Base-by-base conservation (phyloP, 2,329 filamentous ascomycete species). In the Calonectria henricotiae region DNA sequence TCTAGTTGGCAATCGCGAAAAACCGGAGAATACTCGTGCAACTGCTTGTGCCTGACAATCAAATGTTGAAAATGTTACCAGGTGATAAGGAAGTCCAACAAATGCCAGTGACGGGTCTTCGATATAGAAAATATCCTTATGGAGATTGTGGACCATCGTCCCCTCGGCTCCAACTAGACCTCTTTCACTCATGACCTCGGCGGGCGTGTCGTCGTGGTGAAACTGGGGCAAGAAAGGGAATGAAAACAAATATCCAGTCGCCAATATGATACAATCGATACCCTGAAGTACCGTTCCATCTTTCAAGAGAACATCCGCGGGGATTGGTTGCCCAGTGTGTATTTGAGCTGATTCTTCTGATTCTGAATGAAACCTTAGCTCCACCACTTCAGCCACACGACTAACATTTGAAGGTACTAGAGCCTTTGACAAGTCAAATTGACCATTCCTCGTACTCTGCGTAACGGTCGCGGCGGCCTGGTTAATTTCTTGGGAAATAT, bases 71-170 rank as follows among this genome's bases (percentile, higher is more conserved):
- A 93, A 93, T 0, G 91, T 92, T 0, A 90, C 89, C 0, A 89
- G 88, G 75, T 91, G 88, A 77, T 89, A 92, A 0, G 89, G 89
- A 0, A 90, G 86, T 0, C 91, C 91, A 20, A 92, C 82, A 72
- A 92, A 92, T 0, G 85, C 82, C 1, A 93, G 82, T 0, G 88
- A 88, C 0, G 91, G 90, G 72, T 93, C 90, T 0, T 86, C 86
- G 62, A 93, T 92, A 79, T 92, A 93, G 78, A 91, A 93, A 12
- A 93, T 89, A 78, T 93, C 91, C 68, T 89, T 39, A 20, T 93
- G 89, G 7, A 93, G 81, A 73, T 93, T 93, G 77, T 93, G 91
- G 85, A 82, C 76, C 89, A 87, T n/a, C 84, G 85, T 2, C 90
- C 91, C 49, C 17, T 55, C 32, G 12, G 41, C 25, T 7, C 12